Evolutionary conservation across 2,329 filamentous ascomycete species (phyloP), one percentile per base, ranked within the genome.

Genomic region (Fusarium sp.): DNA sequence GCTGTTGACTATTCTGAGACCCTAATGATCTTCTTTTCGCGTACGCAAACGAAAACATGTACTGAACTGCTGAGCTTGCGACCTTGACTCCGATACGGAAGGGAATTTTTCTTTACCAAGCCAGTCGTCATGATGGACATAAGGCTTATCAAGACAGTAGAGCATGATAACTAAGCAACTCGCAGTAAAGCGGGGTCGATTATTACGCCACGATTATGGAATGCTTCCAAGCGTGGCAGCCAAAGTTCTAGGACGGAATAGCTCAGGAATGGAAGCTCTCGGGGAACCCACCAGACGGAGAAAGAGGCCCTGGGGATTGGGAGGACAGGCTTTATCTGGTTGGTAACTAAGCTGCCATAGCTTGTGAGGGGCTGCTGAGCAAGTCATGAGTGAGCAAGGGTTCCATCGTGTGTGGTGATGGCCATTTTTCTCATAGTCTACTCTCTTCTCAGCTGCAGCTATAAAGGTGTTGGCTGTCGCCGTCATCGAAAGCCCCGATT

Each of bases 161-260:
- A 35, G 26, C 33, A 33, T 50, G 61, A 50, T 71, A 65, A 65
- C 75, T 77, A 76, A 74, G 65, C 69, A 45, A 33, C 65, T 45
- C 50, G 60, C 62, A 73, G 67, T 42, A 70, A 75, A 76, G 75
- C 68, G 75, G 75, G 75, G 72, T 51, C 45, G n/a, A 58, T 26
- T 47, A 73, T 77, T 77, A 77, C 75, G 75, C 67, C 65, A 76
- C 67, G 64, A 77, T 76, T 77, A 74, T 77, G 73, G 61, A 75
- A 73, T 68, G 41, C 59, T 68, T 48, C 14, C 39, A 68, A 68
- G 55, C 26, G 63, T 57, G 59, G 47, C 44, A 55, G 42, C 30
- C 24, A 54, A 28, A 63, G 55, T 26, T 68, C 35, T 30, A 59
- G 42, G 57, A 56, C 35, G 54, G 70, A 44, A 70, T 59, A 61